A percentile compares a stretch with the other conserved stretches of the same genome.
Conservation (phyloP, 345 rosid species). For the Mercurialis annua region DNA sequence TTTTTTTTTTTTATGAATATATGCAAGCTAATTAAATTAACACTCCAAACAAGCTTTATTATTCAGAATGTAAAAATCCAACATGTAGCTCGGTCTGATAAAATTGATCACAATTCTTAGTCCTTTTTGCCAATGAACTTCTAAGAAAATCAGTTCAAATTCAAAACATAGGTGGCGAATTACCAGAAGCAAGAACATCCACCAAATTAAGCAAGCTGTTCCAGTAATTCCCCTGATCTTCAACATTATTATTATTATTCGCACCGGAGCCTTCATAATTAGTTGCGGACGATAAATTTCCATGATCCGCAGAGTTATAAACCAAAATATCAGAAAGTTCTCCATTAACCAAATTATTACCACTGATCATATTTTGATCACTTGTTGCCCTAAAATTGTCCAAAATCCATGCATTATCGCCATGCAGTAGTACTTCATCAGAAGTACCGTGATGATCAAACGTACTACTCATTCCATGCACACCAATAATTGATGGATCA, state of each 20-base stretch:
- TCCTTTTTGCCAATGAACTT: neutral
- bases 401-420: neutral
- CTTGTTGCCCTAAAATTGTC: slow-evolving; percentile 2
- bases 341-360: neutral
- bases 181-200: neutral
- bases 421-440: no score
- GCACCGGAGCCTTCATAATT: neutral
- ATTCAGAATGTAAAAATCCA: neutral
- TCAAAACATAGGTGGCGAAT: neutral
- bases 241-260: neutral
- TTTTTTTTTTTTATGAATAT: no score
- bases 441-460: neutral
- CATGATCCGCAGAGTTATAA: neutral
- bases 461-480: slow-evolving; percentile 3
- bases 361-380: neutral
- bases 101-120: neutral
- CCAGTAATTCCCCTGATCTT: neutral
- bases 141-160: neutral
- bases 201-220: slow-evolving; percentile 3
- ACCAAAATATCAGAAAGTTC: neutral
- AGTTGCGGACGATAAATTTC: neutral
- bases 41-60: no score
- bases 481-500: neutral
- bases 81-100: neutral
- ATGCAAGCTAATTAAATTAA: no score